Conservation (phyloP, 306 rosid species). For the Gastrolobium villosum region DNA sequence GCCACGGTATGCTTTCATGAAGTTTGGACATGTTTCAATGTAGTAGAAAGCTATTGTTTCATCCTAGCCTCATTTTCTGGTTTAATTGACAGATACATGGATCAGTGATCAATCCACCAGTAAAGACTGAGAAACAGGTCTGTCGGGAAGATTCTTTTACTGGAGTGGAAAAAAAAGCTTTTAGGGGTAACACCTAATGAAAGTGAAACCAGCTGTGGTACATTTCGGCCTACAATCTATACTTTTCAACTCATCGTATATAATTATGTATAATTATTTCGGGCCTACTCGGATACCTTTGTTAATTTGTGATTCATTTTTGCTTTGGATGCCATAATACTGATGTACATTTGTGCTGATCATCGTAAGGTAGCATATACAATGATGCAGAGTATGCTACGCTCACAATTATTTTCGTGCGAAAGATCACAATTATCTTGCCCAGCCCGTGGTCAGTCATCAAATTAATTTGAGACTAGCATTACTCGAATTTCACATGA, state of each 20-base stretch:
- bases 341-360: slow-evolving; percentile 54
- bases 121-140: slow-evolving; percentile 59
- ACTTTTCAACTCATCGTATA: slow-evolving; percentile 9
- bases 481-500: neutral
- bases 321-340: slow-evolving; percentile 30
- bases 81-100: slow-evolving; percentile 55
- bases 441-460: neutral
- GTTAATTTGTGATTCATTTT: slow-evolving; percentile 46
- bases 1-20: slow-evolving; percentile 59
- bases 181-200: slow-evolving; percentile 36
- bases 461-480: slow-evolving; percentile 16
- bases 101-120: slow-evolving; percentile 55
- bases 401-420: slow-evolving; percentile 21
- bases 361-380: slow-evolving; percentile 39
- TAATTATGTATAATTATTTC: slow-evolving; percentile 47
- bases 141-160: slow-evolving; percentile 59
- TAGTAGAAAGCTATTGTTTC: slow-evolving; percentile 3
- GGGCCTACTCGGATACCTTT: slow-evolving; percentile 46
- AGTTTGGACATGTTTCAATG: slow-evolving; percentile 5
- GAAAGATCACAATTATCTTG: neutral
- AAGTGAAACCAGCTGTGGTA: slow-evolving; percentile 30
- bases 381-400: slow-evolving; percentile 25
- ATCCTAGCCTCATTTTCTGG: slow-evolving; percentile 48
- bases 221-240: slow-evolving; percentile 37
- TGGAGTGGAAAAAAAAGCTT: slow-evolving; percentile 39